phyloP scores from a whole-genome alignment of 768 basidiomycete species.

The Amanita fuliginea region DNA sequence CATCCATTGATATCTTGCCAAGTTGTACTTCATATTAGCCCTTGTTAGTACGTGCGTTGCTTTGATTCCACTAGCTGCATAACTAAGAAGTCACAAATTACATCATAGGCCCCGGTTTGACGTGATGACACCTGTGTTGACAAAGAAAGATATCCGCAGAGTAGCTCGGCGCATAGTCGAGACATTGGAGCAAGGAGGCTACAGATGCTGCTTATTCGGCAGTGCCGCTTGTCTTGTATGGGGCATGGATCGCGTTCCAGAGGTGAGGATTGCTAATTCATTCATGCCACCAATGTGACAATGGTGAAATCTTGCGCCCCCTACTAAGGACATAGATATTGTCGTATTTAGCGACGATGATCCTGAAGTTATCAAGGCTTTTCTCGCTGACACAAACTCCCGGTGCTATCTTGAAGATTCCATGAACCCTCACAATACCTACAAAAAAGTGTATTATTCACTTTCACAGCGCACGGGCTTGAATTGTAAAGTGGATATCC shows the following conservation, averaged over 20 bases:
- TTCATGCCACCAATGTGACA: neutral
- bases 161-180: conserved; percentile 13
- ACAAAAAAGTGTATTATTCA: conserved; percentile 29
- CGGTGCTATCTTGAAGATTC: conserved; percentile 27
- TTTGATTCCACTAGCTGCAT: neutral
- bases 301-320: neutral
- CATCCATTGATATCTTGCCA: neutral
- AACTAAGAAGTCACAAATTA: neutral
- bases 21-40: neutral
- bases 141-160: conserved; percentile 15
- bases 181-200: neutral
- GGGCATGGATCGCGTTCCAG: neutral
- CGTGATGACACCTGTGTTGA: neutral
- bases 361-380: conserved; percentile 26
- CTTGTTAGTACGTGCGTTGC: neutral
- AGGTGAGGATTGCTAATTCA: neutral
- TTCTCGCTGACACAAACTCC: conserved; percentile 18
- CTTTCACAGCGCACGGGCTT: conserved; percentile 8
- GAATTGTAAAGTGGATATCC: conserved; percentile 29
- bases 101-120: neutral
- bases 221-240: conserved; percentile 3
- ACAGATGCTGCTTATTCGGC: conserved; percentile 4
- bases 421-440: conserved; percentile 24
- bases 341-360: conserved; percentile 24
- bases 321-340: conserved; percentile 14